Base-by-base conservation (phyloP, 2,329 filamentous ascomycete species). In the Chrysoporthe cubensis region DNA sequence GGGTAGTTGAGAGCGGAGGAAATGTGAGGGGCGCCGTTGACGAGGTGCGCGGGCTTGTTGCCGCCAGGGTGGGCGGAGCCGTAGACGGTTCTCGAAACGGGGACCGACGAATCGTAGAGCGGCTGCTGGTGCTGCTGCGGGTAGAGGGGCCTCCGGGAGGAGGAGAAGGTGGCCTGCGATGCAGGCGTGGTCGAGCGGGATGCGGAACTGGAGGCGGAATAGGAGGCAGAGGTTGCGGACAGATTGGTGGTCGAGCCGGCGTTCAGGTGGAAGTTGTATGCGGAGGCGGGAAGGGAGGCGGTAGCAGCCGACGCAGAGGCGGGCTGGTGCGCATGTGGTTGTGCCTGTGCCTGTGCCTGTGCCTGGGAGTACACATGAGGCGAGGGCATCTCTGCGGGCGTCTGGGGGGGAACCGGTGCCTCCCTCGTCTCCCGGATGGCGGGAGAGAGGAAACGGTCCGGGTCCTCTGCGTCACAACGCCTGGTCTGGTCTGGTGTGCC, bases 1-100 rank as follows among this genome's bases (percentile, higher is more conserved):
- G 62, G 26, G 13, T 68, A 65, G 69, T 72, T 69, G 69, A 73
- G 61, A 68, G 66, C 64, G 52, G 66, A 68, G 60, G 66, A 65
- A 44, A 70, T 70, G 48, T 70, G 68, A 18, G 58, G 52, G 54
- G 68, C 57, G 46, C 50, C 68, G 54, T 65, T 68, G 59, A 52
- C 59, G 44, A 67, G 68, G 42, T 69, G 67, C 43, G 67, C 67
- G n/a, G 61, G 48, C 21, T 61, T 63, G 34, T 50, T 54, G 52
- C 44, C 43, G 43, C 50, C 59, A 34, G 43, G 60, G 46, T 66
- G 61, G 42, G 56, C 62, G 18, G 68, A 60, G 59, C 68, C 68
- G 62, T 67, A 67, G 56, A 62, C 32, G 26, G 65, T 64, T 50
- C 68, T 65, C 37, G 68, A 69, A 34, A 62, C 56, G 21, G 66